phyloP scores from a whole-genome alignment of 208 protist genomes.

The Lotmaria passim region DNA sequence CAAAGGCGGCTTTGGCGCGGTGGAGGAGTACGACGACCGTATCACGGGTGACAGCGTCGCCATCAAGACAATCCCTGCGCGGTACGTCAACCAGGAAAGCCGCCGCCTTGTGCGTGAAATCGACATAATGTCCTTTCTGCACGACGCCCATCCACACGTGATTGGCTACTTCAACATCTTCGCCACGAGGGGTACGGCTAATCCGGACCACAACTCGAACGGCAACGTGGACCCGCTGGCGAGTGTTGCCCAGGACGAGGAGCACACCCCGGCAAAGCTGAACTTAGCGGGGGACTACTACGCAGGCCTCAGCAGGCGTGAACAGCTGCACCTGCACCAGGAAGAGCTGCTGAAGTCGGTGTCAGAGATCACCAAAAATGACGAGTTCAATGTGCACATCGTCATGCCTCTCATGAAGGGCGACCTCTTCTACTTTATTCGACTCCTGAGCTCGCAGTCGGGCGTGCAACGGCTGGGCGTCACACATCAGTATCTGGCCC shows the following conservation, averaged over 20 bases:
- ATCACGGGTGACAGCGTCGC: slow-evolving; percentile 80
- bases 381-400: slow-evolving; percentile 87
- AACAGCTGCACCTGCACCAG: slow-evolving; percentile 51
- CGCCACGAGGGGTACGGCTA: slow-evolving; percentile 75
- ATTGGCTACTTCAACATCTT: slow-evolving; percentile 96
- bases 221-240: slow-evolving; percentile 50
- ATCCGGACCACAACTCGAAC: slow-evolving; percentile 26
- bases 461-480: slow-evolving; percentile 27
- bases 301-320: slow-evolving; percentile 27
- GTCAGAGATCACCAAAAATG: slow-evolving; percentile 28
- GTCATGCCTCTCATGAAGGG: slow-evolving; percentile 91
- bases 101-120: slow-evolving; percentile 95
- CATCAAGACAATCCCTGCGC: slow-evolving; percentile 90
- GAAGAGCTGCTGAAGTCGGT: slow-evolving; percentile 36
- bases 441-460: slow-evolving; percentile 34
- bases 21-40: slow-evolving; percentile 94
- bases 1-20: slow-evolving; percentile 97
- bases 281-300: slow-evolving; percentile 56
- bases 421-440: slow-evolving; percentile 81
- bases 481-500: slow-evolving; percentile 54
- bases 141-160: slow-evolving; percentile 93
- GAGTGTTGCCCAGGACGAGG: slow-evolving; percentile 25
- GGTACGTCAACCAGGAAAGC: slow-evolving; percentile 90
- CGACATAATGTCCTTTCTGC: slow-evolving; percentile 96
- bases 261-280: slow-evolving; percentile 33